A percentile compares a stretch with the other conserved stretches of the same genome.
Conservation (phyloP, 306 rosid genomes). For the Geum urbanum region DNA sequence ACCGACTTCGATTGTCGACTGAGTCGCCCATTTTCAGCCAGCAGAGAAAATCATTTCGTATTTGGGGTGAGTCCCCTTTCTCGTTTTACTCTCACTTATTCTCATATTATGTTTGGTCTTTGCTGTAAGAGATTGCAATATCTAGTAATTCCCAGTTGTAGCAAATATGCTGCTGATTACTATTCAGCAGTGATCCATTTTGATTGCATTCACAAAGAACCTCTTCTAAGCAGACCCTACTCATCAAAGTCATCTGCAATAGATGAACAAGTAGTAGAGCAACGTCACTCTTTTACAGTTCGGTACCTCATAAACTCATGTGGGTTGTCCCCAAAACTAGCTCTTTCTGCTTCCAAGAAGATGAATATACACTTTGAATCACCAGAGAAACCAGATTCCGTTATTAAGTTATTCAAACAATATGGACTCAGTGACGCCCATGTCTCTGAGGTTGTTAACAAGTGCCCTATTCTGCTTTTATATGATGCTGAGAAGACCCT, state of each 20-base stretch:
- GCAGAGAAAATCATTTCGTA: no score
- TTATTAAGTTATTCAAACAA: not conserved
- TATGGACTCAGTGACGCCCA: slow-evolving; percentile 10
- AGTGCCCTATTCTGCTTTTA: not conserved
- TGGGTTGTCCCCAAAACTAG: slow-evolving; percentile 10
- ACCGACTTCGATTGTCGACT: no score
- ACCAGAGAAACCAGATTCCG: slow-evolving; percentile 5
- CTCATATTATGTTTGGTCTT: not conserved
- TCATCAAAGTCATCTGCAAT: not conserved
- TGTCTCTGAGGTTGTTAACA: not conserved
- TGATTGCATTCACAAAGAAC: no score
- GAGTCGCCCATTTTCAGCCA: no score
- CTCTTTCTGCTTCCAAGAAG: not conserved
- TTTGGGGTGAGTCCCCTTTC: not conserved
- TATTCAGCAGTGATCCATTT: not conserved
- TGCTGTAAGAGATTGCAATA: not conserved
- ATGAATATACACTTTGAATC: not conserved
- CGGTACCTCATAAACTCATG: slow-evolving; percentile 11
- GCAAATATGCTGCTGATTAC: not conserved
- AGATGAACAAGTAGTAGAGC: not conserved
- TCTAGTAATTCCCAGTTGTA: not conserved
- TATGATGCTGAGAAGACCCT: slow-evolving; percentile 10
- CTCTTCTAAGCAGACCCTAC: not conserved
- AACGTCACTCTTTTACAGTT: slow-evolving; percentile 8
- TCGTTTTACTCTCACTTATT: not conserved